Conservation (phyloP, 2,329 filamentous ascomycete genomes). For the Tolypocladium guangdongense region DNA sequence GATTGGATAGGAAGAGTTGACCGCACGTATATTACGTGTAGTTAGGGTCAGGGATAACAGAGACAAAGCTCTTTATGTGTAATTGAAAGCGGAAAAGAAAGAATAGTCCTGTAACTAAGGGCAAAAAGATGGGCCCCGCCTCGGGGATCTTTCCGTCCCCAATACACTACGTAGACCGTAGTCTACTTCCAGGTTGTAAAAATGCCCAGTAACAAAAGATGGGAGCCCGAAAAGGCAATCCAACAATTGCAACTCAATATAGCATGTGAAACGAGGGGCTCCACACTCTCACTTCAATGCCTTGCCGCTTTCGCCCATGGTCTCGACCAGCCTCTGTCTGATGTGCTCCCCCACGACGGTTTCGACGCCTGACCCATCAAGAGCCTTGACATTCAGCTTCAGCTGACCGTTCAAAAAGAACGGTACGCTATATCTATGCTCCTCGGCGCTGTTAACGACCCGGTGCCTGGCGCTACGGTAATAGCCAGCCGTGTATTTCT, state of each 20-base stretch:
- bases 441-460: constrained; percentile 13
- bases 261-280: not conserved
- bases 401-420: constrained; percentile 16
- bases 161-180: too few species aligned
- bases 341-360: constrained; percentile 3
- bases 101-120: too few species aligned
- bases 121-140: too few species aligned
- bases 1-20: too few species aligned
- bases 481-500: constrained; percentile 18
- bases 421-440: constrained; percentile 15
- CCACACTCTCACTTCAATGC: not conserved
- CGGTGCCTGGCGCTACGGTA: constrained; percentile 20
- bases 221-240: too few species aligned
- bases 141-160: too few species aligned
- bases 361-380: constrained; percentile 2
- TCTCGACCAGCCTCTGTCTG: constrained; percentile 1
- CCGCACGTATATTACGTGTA: too few species aligned
- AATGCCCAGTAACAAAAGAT: too few species aligned
- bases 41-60: too few species aligned
- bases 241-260: not conserved
- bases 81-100: too few species aligned
- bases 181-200: too few species aligned
- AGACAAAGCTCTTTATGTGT: too few species aligned
- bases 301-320: constrained; percentile 2
- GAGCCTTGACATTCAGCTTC: not conserved